Conservation (phyloP, 1,139 yeast species). For the Debaryomyces fabryi region DNA sequence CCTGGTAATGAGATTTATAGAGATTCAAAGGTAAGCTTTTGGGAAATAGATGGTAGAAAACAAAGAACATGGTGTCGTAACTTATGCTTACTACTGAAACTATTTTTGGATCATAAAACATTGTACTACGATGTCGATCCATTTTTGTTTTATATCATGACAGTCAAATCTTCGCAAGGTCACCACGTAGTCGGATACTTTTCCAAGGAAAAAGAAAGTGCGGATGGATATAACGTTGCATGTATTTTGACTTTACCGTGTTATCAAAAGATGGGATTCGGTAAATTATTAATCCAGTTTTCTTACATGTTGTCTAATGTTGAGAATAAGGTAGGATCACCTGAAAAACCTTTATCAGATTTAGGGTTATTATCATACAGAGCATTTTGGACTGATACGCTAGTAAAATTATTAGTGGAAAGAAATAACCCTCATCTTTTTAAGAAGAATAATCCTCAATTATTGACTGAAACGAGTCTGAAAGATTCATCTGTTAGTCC, state of each 20-base stretch:
- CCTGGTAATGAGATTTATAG: constrained; percentile 98
- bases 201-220: constrained; percentile 94
- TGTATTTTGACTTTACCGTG: constrained; percentile 96
- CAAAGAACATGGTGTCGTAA: constrained; percentile 98
- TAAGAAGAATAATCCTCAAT: constrained; percentile 41
- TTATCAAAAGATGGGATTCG: constrained; percentile 93
- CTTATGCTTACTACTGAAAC: constrained; percentile 81
- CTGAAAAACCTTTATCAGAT: constrained; percentile 96
- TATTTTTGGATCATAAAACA: constrained; percentile 93
- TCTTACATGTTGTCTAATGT: constrained; percentile 86
- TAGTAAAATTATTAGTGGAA: constrained; percentile 75
- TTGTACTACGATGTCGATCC: constrained; percentile 97
- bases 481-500: constrained; percentile 35
- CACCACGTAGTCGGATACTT: constrained; percentile 96
- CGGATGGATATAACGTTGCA: constrained; percentile 95
- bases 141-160: constrained; percentile 92
- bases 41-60: constrained; percentile 95
- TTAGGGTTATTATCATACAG: constrained; percentile 90
- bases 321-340: constrained; percentile 92
- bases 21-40: constrained; percentile 75
- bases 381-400: constrained; percentile 94
- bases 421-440: constrained; percentile 44
- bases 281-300: constrained; percentile 87
- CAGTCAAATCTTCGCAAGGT: constrained; percentile 81
- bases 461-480: constrained; percentile 17